Base-by-base conservation (phyloP, 768 basidiomycete species). In the Boletus patriciae region DNA sequence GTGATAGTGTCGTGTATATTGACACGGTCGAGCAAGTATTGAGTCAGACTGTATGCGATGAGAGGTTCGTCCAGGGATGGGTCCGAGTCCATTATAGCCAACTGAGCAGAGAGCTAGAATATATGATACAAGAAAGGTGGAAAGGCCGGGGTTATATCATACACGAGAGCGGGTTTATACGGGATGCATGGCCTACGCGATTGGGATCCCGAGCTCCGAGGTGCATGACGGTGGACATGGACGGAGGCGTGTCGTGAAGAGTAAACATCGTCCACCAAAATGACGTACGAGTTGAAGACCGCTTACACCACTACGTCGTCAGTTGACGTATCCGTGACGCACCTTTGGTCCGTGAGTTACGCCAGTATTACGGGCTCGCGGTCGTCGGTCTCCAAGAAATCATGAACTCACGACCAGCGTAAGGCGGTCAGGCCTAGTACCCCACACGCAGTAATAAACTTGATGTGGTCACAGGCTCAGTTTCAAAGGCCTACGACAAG, bases 1-100 rank as follows among this genome's bases (percentile, higher is more conserved):
- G 61, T 62, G 46, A 69, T 66, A 25, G 62, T 69, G 37, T 69
- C 68, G 23, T 70, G 63, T 46, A 69, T 69, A 21, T 67, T 70
- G 59, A 50, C 15, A 15, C 66, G 61, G 47, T 69, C 68, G 19
- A 69, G 60, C 21, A 69, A 23, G 45, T 66, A 65, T 49, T 69
- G 63, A 33, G 63, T 47, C 18, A 62, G 13, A 31, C 36, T 58
- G 53, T 69, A 69, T 29, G 57, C 37, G 23, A 56, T 11, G 10
- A 61, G 52, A 46, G 50, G 41, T 23, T 54, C 54, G 21, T 57
- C 54, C 46, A 46, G 25, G 19, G 58, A 36, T 31, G 44, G 21
- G 18, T 61, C 55, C 64, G 44, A n/a, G 18, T 61, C 55, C 64
- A 62, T 62, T 19, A 43, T 16, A 43, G 23, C 34, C 18, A 21